Conservation (phyloP, 2,329 filamentous ascomycete species). For the Fusarium mundagurra region DNA sequence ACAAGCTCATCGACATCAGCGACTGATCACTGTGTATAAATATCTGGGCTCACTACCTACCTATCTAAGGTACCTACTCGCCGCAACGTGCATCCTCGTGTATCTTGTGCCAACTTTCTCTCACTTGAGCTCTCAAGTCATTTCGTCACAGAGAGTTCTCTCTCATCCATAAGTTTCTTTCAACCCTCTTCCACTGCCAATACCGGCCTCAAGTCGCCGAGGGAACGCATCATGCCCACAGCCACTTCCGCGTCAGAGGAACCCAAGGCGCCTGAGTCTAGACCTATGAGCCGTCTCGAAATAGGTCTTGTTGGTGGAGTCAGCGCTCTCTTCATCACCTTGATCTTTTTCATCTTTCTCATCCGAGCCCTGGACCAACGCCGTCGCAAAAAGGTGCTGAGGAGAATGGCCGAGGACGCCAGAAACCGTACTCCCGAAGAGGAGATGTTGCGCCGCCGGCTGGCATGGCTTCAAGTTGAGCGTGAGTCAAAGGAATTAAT, state of each 20-base stretch:
- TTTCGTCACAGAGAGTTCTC: not conserved
- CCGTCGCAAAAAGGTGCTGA: slow-evolving; percentile 1
- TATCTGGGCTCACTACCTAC: not conserved
- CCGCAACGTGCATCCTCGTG: not conserved
- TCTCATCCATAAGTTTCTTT: not conserved
- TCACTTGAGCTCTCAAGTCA: not conserved
- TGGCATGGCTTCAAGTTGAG: not conserved
- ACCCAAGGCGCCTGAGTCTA: not conserved
- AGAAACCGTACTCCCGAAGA: not conserved
- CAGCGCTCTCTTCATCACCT: slow-evolving; percentile 34
- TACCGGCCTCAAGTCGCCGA: not conserved
- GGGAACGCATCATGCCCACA: not conserved
- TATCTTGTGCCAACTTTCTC: not conserved
- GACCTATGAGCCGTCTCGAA: slow-evolving; percentile 39
- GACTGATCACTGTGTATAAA: not conserved
- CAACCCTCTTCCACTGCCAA: not conserved
- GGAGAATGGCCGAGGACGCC: slow-evolving; percentile 22
- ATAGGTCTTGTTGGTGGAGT: slow-evolving; percentile 43
- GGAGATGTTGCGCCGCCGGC: not conserved
- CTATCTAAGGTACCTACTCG: not conserved
- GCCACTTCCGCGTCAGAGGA: not conserved
- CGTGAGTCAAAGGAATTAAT: slow-evolving; percentile 6
- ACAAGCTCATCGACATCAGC: not conserved
- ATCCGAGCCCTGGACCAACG: slow-evolving; percentile 31
- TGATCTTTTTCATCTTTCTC: slow-evolving; percentile 38